Evolutionary conservation across 2,329 filamentous ascomycete genomes (phyloP).

Genomic region (Ophiostoma ips): DNA sequence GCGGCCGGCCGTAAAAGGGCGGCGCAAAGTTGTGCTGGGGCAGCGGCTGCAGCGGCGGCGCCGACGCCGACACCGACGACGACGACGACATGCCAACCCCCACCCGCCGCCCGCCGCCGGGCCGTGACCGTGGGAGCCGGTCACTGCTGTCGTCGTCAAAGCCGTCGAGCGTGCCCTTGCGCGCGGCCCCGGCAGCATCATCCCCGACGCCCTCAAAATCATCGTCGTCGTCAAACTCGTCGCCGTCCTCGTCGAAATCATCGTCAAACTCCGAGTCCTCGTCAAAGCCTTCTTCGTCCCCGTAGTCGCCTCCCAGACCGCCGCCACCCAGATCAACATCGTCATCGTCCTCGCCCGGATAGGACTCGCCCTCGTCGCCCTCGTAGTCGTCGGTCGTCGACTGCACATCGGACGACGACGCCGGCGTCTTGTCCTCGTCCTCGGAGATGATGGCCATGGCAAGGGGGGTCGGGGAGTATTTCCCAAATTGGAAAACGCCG

Average conservation of each 20-base stretch:
- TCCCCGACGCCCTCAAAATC: slow-evolving; percentile 15
- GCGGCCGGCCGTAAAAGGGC: slow-evolving; percentile 95
- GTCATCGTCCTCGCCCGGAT: slow-evolving; percentile 12
- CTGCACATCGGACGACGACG: slow-evolving; percentile 11
- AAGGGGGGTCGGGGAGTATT: not conserved
- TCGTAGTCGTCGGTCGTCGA: slow-evolving; percentile 13
- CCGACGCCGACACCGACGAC: not conserved
- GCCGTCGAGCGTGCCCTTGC: slow-evolving; percentile 5
- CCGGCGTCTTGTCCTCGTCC: slow-evolving; percentile 12
- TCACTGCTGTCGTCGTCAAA: slow-evolving; percentile 19
- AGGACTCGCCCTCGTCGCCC: slow-evolving; percentile 17
- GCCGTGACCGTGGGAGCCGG: slow-evolving; percentile 6
- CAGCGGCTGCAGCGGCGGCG: slow-evolving; percentile 26
- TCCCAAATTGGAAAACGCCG: no score
- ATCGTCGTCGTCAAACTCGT: slow-evolving; percentile 19
- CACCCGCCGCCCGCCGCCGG: no score
- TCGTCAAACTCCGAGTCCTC: slow-evolving; percentile 6
- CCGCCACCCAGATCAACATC: not conserved
- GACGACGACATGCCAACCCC: not conserved
- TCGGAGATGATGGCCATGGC: slow-evolving; percentile 10
- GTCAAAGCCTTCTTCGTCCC: slow-evolving; percentile 8
- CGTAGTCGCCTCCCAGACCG: not conserved
- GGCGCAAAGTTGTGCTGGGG: slow-evolving; percentile 50
- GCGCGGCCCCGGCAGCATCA: slow-evolving; percentile 13
- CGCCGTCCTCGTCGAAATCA: slow-evolving; percentile 3